Percentiles rank a stretch among this genome's conserved stretches.
phyloP scores from a whole-genome alignment of 2,329 filamentous ascomycete genomes.

The Calonectria naviculata region DNA sequence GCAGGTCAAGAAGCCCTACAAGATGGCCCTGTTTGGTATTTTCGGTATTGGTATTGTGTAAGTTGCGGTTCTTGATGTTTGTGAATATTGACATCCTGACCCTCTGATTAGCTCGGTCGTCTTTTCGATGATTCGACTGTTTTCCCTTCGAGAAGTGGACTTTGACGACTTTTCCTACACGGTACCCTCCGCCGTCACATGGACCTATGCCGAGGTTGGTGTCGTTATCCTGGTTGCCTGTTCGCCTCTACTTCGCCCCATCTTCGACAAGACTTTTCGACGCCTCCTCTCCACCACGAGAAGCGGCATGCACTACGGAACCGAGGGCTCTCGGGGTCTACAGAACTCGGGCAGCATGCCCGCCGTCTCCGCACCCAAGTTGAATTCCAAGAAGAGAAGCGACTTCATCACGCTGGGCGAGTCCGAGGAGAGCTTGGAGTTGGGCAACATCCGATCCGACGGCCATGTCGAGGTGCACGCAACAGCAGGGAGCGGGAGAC shows the following conservation, averaged over 20 bases:
- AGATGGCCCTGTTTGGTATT: constrained; percentile 42
- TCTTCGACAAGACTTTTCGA: constrained; percentile 37
- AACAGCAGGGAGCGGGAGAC: neutral
- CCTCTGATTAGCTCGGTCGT: constrained; percentile 38
- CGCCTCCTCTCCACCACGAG: constrained; percentile 25
- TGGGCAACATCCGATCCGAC: constrained; percentile 10
- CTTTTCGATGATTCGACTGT: constrained; percentile 41
- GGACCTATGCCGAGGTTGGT: constrained; percentile 38
- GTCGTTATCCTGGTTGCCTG: constrained; percentile 39
- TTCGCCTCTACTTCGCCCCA: constrained; percentile 36
- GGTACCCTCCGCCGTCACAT: constrained; percentile 33
- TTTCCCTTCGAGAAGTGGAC: constrained; percentile 32
- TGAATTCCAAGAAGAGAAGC: constrained; percentile 3
- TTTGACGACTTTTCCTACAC: constrained; percentile 39
- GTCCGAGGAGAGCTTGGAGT: constrained; percentile 19
- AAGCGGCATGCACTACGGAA: constrained; percentile 5
- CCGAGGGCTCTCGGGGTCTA: neutral
- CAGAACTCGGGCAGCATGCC: neutral
- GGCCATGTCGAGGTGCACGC: constrained; percentile 3
- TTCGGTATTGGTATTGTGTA: constrained; percentile 44
- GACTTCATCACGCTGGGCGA: constrained; percentile 17
- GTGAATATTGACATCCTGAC: no score
- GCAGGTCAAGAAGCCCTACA: constrained; percentile 46
- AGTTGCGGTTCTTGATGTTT: neutral
- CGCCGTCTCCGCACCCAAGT: neutral